Conservation (phyloP, 2,329 filamentous ascomycete genomes). For the Tolypocladium pustulatum region DNA sequence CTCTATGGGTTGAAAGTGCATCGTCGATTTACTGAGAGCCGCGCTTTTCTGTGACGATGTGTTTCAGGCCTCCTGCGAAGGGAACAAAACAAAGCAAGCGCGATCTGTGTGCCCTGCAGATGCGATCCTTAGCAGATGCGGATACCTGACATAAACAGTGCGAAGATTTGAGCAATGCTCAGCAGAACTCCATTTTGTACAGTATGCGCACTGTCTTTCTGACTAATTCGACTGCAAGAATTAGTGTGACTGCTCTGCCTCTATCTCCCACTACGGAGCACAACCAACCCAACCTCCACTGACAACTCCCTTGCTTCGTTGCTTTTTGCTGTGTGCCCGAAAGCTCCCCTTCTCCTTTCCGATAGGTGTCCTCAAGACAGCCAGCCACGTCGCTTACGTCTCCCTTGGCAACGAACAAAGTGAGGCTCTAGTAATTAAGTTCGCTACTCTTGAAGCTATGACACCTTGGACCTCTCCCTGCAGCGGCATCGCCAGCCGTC, state of each 20-base stretch:
- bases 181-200: not conserved
- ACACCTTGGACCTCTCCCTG: too few relatives aligned
- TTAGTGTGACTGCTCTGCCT: not conserved
- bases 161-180: not conserved
- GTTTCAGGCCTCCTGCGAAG: not conserved
- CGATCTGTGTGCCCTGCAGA: not conserved
- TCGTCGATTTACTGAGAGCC: conserved; percentile 3
- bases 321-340: not conserved
- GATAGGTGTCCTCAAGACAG: too few relatives aligned
- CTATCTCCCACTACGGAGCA: too few relatives aligned
- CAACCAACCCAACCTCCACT: too few relatives aligned
- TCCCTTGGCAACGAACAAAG: too few relatives aligned
- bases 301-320: not conserved
- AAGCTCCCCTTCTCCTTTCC: too few relatives aligned
- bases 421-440: too few relatives aligned
- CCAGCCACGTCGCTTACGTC: too few relatives aligned
- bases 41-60: not conserved
- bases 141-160: not conserved
- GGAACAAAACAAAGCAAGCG: not conserved
- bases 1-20: conserved; percentile 24
- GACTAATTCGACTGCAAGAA: not conserved
- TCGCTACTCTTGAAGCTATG: too few relatives aligned
- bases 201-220: not conserved
- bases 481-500: too few relatives aligned
- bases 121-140: not conserved